Conservation (phyloP, 345 rosid species). For the Sisymbrium irio region DNA sequence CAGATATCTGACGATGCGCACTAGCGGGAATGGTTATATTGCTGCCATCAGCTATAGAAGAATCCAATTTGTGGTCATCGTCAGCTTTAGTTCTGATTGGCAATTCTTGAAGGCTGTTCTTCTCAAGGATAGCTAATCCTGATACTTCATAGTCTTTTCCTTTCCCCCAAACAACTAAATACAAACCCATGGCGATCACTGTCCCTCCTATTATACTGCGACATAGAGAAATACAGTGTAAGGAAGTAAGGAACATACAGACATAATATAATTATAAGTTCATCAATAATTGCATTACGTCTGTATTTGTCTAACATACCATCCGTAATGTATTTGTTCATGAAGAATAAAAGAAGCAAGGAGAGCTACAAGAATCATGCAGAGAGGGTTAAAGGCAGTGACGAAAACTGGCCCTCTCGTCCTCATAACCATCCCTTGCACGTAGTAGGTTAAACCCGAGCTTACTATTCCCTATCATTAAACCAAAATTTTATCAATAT, state of each 20-base stretch:
- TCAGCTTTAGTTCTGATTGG: constrained; percentile 36
- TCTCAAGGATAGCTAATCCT: not conserved
- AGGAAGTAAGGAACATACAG: not conserved
- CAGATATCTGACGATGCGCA: not conserved
- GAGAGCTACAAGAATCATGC: constrained; percentile 66
- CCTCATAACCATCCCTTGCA: constrained; percentile 75
- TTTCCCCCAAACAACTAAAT: constrained; percentile 66
- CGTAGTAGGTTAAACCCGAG: constrained; percentile 69
- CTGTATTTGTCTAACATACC: constrained; percentile 32
- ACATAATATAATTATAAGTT: not conserved
- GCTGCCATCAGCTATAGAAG: not conserved
- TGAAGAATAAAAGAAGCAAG: constrained; percentile 54
- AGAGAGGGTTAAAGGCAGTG: constrained; percentile 74
- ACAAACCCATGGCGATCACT: constrained; percentile 58
- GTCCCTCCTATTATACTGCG: constrained; percentile 61
- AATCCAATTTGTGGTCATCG: not conserved
- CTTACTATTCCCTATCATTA: constrained; percentile 54
- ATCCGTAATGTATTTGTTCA: constrained; percentile 68
- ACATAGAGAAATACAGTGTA: not conserved
- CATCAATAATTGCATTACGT: not conserved
- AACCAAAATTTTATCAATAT: not conserved
- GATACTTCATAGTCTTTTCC: constrained; percentile 46
- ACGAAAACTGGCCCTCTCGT: constrained; percentile 74
- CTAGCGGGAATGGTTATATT: not conserved
- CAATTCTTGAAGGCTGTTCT: constrained; percentile 34